These are phyloP conservation scores for Lunasporangiospora selenospora DNA, from an alignment of 192 early-diverging fungal species.

Conservation along the genomic window DNA sequence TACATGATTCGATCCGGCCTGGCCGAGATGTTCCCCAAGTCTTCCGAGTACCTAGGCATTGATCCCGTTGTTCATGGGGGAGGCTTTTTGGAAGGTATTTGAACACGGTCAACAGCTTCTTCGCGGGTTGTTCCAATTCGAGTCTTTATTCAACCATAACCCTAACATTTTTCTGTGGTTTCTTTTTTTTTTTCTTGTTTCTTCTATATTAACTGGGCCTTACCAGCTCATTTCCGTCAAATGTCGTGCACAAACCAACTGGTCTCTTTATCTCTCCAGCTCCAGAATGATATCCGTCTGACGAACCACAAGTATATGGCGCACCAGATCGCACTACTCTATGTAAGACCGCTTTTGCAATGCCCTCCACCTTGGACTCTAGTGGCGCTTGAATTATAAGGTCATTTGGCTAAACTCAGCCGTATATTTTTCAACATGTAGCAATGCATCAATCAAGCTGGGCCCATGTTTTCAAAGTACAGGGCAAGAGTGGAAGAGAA, in stretches of 20 bases:
- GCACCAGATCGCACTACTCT: conserved; percentile 60
- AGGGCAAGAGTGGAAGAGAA: conserved; percentile 52
- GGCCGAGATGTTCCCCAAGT: conserved; percentile 50
- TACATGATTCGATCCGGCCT: conserved; percentile 48
- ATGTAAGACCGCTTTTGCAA: conserved; percentile 44
- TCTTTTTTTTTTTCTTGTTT: neutral
- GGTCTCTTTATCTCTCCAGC: conserved; percentile 55
- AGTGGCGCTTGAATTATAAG: neutral
- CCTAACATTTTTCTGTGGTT: neutral
- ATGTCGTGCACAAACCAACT: conserved; percentile 55
- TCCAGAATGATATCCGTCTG: conserved; percentile 55
- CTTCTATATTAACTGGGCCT: neutral
- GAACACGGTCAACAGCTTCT: neutral
- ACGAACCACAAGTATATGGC: conserved; percentile 63
- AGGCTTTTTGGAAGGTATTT: conserved; percentile 42
- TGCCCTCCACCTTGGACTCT: no score
- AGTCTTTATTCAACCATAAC: neutral
- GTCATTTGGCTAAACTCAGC: neutral
- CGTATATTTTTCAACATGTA: conserved; percentile 1
- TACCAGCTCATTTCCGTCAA: conserved; percentile 50
- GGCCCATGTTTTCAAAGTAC: conserved; percentile 51
- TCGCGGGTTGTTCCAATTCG: neutral
- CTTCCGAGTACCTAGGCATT: conserved; percentile 41
- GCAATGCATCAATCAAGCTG: conserved; percentile 56
- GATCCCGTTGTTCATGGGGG: conserved; percentile 21